These are phyloP conservation scores for Cladophialophora yegresii DNA, from an alignment of 2,329 filamentous ascomycete genomes.

Conservation along the genomic window DNA sequence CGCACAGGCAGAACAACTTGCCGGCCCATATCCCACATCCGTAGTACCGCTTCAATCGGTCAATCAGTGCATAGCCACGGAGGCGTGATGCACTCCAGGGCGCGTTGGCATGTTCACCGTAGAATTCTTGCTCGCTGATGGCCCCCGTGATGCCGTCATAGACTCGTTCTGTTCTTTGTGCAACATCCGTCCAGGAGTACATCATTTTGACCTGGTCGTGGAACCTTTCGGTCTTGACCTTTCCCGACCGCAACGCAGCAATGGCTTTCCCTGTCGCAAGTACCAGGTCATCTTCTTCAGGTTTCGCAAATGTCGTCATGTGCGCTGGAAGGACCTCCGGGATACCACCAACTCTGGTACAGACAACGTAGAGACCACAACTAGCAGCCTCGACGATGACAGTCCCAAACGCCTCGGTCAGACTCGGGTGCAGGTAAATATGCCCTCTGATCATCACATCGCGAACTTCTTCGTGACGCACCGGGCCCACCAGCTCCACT, in stretches of 20 bases:
- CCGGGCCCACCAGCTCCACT: constrained; percentile 85
- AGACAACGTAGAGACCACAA: constrained; percentile 94
- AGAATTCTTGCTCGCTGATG: constrained; percentile 84
- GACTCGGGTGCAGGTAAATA: constrained; percentile 90
- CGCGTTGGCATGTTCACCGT: constrained; percentile 72
- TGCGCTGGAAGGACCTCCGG: constrained; percentile 92
- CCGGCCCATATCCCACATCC: constrained; percentile 98
- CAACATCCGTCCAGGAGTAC: constrained; percentile 98
- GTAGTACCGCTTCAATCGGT: constrained; percentile 93
- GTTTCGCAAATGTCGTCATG: constrained; percentile 97
- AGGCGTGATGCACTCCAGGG: constrained; percentile 71
- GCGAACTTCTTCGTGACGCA: constrained; percentile 93
- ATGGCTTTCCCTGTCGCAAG: constrained; percentile 87
- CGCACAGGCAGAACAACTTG: constrained; percentile 93
- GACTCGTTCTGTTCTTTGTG: constrained; percentile 87
- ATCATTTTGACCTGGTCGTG: constrained; percentile 97
- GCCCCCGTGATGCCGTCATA: constrained; percentile 89
- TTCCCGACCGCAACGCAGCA: constrained; percentile 77
- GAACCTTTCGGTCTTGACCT: constrained; percentile 87
- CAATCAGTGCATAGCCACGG: constrained; percentile 81
- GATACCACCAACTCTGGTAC: constrained; percentile 93
- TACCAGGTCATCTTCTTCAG: constrained; percentile 93
- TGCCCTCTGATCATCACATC: constrained; percentile 97
- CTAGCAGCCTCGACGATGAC: constrained; percentile 97
- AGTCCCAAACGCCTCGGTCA: constrained; percentile 96